phyloP scores from a whole-genome alignment of 805 yeast species.

The Wickerhamomyces ciferrii region DNA sequence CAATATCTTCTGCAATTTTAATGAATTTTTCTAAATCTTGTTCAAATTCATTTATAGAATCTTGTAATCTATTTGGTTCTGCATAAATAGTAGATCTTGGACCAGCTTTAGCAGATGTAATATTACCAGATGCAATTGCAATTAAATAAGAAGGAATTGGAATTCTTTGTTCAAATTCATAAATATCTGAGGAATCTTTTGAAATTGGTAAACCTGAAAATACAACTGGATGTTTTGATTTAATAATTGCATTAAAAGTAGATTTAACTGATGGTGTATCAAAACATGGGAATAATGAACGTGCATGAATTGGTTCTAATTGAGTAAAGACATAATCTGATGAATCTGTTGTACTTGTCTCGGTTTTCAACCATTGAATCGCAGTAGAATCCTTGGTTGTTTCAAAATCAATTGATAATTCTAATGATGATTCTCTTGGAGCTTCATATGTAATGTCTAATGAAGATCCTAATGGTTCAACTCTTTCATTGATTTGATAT shows the following conservation, averaged over 20 bases:
- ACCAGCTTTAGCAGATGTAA: constrained; percentile 63
- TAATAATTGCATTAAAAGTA: constrained; percentile 50
- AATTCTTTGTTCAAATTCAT: constrained; percentile 61
- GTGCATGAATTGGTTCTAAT: constrained; percentile 87
- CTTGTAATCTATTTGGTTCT: constrained; percentile 64
- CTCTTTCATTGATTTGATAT: constrained; percentile 33
- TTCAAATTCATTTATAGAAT: constrained; percentile 75
- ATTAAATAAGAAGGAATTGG: constrained; percentile 85
- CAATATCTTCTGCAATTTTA: constrained; percentile 67
- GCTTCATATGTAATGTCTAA: constrained; percentile 24
- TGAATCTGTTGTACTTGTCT: constrained; percentile 66
- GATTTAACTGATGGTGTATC: constrained; percentile 87
- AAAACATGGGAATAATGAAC: constrained; percentile 83
- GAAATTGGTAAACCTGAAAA: constrained; percentile 57
- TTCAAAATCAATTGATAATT: constrained; percentile 44
- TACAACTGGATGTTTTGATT: constrained; percentile 63
- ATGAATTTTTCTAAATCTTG: constrained; percentile 79
- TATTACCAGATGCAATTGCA: constrained; percentile 82
- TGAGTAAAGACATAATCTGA: constrained; percentile 64
- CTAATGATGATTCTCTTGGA: constrained; percentile 7
- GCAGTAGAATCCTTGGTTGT: constrained; percentile 81
- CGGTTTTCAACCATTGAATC: constrained; percentile 70
- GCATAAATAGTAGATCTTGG: constrained; percentile 82
- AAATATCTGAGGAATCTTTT: constrained; percentile 21
- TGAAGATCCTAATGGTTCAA: constrained; percentile 58